Evolutionary conservation across 139 green algal species (phyloP).

Genomic region (Astrephomene gubernaculifera): DNA sequence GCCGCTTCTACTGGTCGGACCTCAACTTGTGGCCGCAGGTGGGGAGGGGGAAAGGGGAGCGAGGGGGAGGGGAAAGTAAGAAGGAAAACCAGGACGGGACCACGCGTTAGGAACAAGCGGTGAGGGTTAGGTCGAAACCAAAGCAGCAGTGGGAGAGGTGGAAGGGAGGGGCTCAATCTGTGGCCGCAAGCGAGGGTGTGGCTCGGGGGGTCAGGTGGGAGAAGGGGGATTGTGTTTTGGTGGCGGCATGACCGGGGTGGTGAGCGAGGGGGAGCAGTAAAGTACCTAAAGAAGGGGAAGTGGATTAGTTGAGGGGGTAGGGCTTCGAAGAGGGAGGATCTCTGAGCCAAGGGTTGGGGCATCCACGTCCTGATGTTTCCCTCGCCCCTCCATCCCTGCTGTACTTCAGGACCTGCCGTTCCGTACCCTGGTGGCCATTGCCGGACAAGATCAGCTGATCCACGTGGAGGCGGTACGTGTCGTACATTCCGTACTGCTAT

Average conservation of each 20-base stretch:
- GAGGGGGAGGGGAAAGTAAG: not conserved
- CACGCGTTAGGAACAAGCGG: not conserved
- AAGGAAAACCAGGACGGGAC: not conserved
- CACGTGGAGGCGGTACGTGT: slow-evolving; percentile 49
- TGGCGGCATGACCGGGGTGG: no score
- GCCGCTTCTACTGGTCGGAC: slow-evolving; percentile 58
- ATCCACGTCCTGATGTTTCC: no score
- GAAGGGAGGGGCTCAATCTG: no score
- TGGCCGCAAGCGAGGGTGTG: no score
- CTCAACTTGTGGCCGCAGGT: slow-evolving; percentile 57
- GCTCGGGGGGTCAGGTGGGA: not conserved
- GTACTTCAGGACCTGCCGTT: slow-evolving; percentile 47
- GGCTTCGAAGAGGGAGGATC: no score
- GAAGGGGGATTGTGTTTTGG: no score
- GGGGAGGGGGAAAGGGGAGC: not conserved
- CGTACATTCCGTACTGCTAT: no score
- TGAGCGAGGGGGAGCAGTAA: not conserved
- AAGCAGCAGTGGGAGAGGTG: no score
- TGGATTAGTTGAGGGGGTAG: not conserved
- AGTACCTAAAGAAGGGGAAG: no score
- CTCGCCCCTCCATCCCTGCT: no score
- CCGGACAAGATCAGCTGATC: slow-evolving; percentile 61
- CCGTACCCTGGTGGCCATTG: slow-evolving; percentile 50
- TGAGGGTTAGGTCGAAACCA: not conserved
- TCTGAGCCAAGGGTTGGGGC: no score